Evolutionary conservation across 2,329 filamentous ascomycete genomes (phyloP).

Genomic region (Golovinomyces cichoracearum): DNA sequence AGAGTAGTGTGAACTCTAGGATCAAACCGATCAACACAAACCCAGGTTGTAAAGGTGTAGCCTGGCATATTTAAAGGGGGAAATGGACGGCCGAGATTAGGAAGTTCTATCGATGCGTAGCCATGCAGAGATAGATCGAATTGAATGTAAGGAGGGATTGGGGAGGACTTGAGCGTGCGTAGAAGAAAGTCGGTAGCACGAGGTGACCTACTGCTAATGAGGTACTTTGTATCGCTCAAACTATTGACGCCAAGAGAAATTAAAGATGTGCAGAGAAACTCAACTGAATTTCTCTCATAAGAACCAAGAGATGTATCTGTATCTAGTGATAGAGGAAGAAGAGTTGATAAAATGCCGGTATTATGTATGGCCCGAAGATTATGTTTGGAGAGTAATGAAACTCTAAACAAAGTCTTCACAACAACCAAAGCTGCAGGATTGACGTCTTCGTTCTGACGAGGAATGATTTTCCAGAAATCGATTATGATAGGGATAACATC

Average conservation of each 20-base stretch:
- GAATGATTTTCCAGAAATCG: constrained; percentile 37
- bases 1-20: constrained; percentile 67
- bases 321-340: constrained; percentile 36
- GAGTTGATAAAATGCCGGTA: constrained; percentile 41
- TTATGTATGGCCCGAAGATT: constrained; percentile 48
- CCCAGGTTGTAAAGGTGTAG: constrained; percentile 77
- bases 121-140: constrained; percentile 79
- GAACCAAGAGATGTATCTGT: constrained; percentile 24
- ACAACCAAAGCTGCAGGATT: constrained; percentile 36
- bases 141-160: constrained; percentile 62
- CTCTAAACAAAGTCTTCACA: constrained; percentile 18
- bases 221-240: constrained; percentile 58
- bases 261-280: constrained; percentile 41
- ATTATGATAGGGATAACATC: constrained; percentile 37
- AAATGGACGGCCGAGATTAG: constrained; percentile 62
- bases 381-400: constrained; percentile 38
- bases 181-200: constrained; percentile 44
- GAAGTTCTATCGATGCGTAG: constrained; percentile 70
- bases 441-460: constrained; percentile 19
- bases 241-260: constrained; percentile 51
- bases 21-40: constrained; percentile 71
- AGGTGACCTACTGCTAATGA: constrained; percentile 29
- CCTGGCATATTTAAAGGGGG: constrained; percentile 49
- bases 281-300: constrained; percentile 31
- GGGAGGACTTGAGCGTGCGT: constrained; percentile 45